Evolutionary conservation across 2,329 filamentous ascomycete genomes (phyloP).

Genomic region (Colletotrichum destructivum): DNA sequence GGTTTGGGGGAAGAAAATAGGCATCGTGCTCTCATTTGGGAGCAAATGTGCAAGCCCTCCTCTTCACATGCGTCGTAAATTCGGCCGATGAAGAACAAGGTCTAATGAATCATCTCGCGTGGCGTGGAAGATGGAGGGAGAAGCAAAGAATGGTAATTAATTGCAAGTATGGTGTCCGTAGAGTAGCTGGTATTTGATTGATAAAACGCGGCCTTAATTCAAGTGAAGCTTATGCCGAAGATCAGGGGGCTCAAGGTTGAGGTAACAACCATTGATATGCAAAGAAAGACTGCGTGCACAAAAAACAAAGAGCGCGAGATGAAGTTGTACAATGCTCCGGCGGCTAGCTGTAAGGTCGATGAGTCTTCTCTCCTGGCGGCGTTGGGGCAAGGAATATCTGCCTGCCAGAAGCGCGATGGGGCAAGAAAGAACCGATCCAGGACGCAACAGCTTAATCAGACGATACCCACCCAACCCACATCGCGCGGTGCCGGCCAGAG

Average conservation of each 20-base stretch:
- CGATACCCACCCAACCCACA: slow-evolving; percentile 38
- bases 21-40: background rate
- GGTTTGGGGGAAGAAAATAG: no score
- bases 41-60: slow-evolving; percentile 4
- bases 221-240: background rate
- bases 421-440: slow-evolving; percentile 35
- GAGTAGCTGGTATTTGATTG: background rate
- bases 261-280: slow-evolving; percentile 16
- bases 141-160: slow-evolving; percentile 11
- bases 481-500: slow-evolving; percentile 21
- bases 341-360: background rate
- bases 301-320: background rate
- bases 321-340: slow-evolving; percentile 21
- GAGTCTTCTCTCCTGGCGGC: slow-evolving; percentile 14
- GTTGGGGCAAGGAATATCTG: slow-evolving; percentile 12
- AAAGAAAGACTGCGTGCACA: background rate
- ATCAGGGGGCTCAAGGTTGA: background rate
- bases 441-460: slow-evolving; percentile 35
- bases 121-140: slow-evolving; percentile 17
- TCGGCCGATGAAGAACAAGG: slow-evolving; percentile 4
- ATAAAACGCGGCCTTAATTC: background rate
- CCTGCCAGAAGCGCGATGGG: slow-evolving; percentile 33
- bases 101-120: slow-evolving; percentile 19
- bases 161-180: background rate
- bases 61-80: slow-evolving; percentile 17